Percentiles rank a stretch among this genome's conserved stretches.
Conservation (phyloP, 1,139 yeast genomes). For the Kodamaea alishanica region DNA sequence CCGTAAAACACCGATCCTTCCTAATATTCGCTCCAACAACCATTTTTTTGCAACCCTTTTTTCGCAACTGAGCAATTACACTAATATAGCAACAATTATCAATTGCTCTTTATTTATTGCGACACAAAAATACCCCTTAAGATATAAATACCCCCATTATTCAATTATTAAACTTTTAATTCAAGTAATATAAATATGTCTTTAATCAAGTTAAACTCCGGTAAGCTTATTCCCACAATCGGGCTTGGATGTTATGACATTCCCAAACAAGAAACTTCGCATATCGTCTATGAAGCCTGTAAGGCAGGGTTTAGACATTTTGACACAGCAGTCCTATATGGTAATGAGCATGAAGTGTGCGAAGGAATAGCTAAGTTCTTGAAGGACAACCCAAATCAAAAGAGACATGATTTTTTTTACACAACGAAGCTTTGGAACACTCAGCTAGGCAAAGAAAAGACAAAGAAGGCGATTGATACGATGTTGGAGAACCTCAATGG, state of each 20-base stretch:
- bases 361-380: constrained; percentile 51
- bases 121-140: no score
- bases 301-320: constrained; percentile 52
- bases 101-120: no score
- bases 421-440: constrained; percentile 47
- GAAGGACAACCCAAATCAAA: constrained; percentile 42
- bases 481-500: constrained; percentile 25
- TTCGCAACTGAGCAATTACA: no score
- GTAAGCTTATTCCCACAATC: constrained; percentile 31
- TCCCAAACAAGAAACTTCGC: constrained; percentile 21
- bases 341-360: constrained; percentile 56
- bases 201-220: constrained; percentile 20
- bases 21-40: no score
- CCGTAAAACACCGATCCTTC: no score
- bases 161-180: constrained; percentile 1
- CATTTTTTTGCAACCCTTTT: no score
- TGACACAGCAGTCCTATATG: constrained; percentile 58
- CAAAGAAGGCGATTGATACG: constrained; percentile 26
- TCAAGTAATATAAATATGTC: not conserved
- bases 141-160: no score
- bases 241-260: constrained; percentile 38
- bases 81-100: no score
- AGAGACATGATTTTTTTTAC: constrained; percentile 61
- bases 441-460: constrained; percentile 26
- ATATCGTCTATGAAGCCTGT: constrained; percentile 46